Conservation (phyloP, 2,329 filamentous ascomycete genomes). For the Penicillium sp. region DNA sequence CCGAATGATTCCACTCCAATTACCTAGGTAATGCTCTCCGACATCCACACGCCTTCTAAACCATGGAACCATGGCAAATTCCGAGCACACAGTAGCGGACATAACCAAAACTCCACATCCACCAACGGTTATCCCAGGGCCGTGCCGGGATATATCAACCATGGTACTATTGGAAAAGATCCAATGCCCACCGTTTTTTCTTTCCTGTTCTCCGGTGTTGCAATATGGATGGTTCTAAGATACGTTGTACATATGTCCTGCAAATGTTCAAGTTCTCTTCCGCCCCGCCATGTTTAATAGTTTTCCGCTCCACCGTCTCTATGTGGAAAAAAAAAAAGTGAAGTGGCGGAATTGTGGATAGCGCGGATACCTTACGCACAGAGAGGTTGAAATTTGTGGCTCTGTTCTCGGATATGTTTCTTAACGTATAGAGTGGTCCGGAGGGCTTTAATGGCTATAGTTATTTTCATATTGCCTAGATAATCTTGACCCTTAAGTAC, state of each 20-base stretch:
- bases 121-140: constrained; percentile 22
- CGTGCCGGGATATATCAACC: constrained; percentile 20
- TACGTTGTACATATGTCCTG: not conserved
- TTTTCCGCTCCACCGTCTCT: constrained; percentile 16
- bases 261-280: constrained; percentile 1
- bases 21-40: not conserved
- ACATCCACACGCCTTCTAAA: constrained; percentile 8
- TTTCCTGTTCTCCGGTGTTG: not conserved
- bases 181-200: constrained; percentile 4
- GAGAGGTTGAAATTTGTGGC: constrained; percentile 2
- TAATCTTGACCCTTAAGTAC: not conserved
- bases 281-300: constrained; percentile 16
- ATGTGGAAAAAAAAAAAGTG: constrained; percentile 14
- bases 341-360: constrained; percentile 11
- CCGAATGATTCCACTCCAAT: constrained; percentile 5
- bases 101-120: constrained; percentile 17
- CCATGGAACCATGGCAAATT: constrained; percentile 14
- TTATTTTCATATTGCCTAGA: not conserved
- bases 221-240: not conserved
- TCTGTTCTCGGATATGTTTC: not conserved
- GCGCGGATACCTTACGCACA: constrained; percentile 19
- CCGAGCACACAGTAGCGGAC: not conserved
- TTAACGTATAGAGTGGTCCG: not conserved
- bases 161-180: constrained; percentile 10
- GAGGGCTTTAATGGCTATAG: not conserved